Conservation (phyloP, 2,329 filamentous ascomycete species). For the Trichoderma pleuroti region DNA sequence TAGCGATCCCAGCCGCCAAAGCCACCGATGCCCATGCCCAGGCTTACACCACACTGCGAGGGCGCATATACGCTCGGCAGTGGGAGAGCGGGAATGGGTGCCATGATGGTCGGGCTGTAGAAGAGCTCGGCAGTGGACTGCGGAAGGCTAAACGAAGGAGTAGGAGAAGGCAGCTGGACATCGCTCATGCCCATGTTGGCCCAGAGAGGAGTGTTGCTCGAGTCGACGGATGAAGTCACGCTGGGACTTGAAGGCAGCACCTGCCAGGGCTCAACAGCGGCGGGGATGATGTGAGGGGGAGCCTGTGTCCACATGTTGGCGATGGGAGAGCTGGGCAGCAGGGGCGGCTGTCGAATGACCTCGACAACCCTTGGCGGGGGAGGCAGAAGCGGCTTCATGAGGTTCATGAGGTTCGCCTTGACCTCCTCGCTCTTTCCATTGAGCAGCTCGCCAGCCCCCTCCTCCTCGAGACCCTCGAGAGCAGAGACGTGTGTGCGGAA, state of each 20-base stretch:
- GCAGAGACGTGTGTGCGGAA: slow-evolving; percentile 85
- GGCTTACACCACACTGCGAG: slow-evolving; percentile 72
- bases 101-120: slow-evolving; percentile 74
- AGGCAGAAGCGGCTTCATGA: slow-evolving; percentile 84
- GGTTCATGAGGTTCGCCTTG: slow-evolving; percentile 76
- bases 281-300: slow-evolving; percentile 61
- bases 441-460: slow-evolving; percentile 89
- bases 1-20: slow-evolving; percentile 87
- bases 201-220: slow-evolving; percentile 69
- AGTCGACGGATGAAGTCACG: slow-evolving; percentile 69
- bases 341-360: slow-evolving; percentile 77
- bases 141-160: slow-evolving; percentile 71
- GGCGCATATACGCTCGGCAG: slow-evolving; percentile 83
- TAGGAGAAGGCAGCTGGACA: slow-evolving; percentile 71
- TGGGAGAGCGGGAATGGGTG: slow-evolving; percentile 72
- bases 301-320: slow-evolving; percentile 79
- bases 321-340: slow-evolving; percentile 78
- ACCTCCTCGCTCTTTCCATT: slow-evolving; percentile 90
- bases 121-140: slow-evolving; percentile 70
- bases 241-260: slow-evolving; percentile 86
- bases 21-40: slow-evolving; percentile 40
- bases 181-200: slow-evolving; percentile 72
- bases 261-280: slow-evolving; percentile 77
- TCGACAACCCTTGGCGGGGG: slow-evolving; percentile 86
- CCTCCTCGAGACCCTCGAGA: slow-evolving; percentile 93